Evolutionary conservation across 208 protist genomes (phyloP).

Genomic region (Crithidia mellificae): DNA sequence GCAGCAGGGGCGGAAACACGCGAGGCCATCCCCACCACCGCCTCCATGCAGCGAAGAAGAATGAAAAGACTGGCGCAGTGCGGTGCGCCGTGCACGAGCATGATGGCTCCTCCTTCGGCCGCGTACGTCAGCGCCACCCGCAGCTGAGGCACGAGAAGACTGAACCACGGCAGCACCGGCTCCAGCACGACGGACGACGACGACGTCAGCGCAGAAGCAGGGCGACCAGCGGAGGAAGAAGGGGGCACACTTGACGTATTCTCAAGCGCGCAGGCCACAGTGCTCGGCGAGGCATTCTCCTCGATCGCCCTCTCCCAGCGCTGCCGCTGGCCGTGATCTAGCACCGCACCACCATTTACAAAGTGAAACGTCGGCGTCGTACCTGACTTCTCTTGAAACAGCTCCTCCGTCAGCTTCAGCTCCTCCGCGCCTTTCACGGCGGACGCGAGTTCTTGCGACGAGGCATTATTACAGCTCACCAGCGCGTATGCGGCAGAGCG

Average conservation of each 20-base stretch:
- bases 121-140: conserved; percentile 49
- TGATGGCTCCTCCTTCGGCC: conserved; percentile 51
- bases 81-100: conserved; percentile 75
- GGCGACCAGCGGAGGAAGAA: no score
- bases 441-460: neutral
- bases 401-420: neutral
- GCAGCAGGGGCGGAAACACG: no score
- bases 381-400: neutral
- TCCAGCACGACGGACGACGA: neutral
- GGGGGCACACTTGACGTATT: neutral
- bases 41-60: conserved; percentile 49
- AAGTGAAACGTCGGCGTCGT: conserved; percentile 43
- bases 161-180: conserved; percentile 71
- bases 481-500: conserved; percentile 13
- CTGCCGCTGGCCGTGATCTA: conserved; percentile 74
- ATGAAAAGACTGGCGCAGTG: conserved; percentile 78
- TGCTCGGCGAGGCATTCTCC: neutral
- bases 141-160: conserved; percentile 74
- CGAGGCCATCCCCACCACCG: neutral
- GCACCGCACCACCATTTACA: conserved; percentile 81
- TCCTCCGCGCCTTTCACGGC: no score
- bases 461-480: neutral
- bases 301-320: conserved; percentile 4
- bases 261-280: no score
- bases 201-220: neutral